Evolutionary conservation across 2,329 filamentous ascomycete genomes (phyloP), one percentile per base, ranked within the genome.

Genomic region (Colletotrichum falcatum): DNA sequence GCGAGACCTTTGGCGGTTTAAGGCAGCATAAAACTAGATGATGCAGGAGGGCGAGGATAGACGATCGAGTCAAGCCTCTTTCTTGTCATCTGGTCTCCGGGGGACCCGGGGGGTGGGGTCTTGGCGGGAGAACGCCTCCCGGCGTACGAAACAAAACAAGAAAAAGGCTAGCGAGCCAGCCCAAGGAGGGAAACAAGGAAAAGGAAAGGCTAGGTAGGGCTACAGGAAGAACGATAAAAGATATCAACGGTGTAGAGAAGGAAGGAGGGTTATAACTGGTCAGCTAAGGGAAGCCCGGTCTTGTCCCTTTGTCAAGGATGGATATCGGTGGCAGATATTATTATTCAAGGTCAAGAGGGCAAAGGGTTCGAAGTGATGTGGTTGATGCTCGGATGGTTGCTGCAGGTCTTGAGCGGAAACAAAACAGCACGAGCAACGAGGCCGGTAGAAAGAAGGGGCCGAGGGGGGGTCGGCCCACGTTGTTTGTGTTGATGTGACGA

Each of bases 401-500:
- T 54, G 28, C n/a, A 23, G 53, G 53, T 55, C 53, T 26, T 14
- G 5, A 39, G 7, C 16, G 39, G 64, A 46, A 62, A 59, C 58
- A 37, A 60, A 54, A 49, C 20, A 62, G 37, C 48, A 70, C 37
- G 26, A 44, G 62, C 33, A 51, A 56, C 54, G 54, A 28, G 33
- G 51, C 53, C 35, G 37, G 26, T 39, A 39, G 26, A 8, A 28
- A 56, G 30, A 16, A 28, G 33, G n/a, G 35, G 26, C 28, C 53
- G 44, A 26, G 59, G 44, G 35, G 59, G 44, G 35, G 49, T 39
- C 37, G 33, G 46, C 18, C 28, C 20, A 49, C 44, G 44, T 60
- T 62, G 61, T 65, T 54, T 55, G 61, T 60, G 23, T 69, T 44
- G 61, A 46, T 44, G 42, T 55, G 62, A 65, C 30, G 30, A 62